Percentiles rank a stretch among this genome's conserved stretches.
These are phyloP conservation scores for Lentinula aciculospora DNA, from an alignment of 768 basidiomycete genomes.

Conservation along the genomic window DNA sequence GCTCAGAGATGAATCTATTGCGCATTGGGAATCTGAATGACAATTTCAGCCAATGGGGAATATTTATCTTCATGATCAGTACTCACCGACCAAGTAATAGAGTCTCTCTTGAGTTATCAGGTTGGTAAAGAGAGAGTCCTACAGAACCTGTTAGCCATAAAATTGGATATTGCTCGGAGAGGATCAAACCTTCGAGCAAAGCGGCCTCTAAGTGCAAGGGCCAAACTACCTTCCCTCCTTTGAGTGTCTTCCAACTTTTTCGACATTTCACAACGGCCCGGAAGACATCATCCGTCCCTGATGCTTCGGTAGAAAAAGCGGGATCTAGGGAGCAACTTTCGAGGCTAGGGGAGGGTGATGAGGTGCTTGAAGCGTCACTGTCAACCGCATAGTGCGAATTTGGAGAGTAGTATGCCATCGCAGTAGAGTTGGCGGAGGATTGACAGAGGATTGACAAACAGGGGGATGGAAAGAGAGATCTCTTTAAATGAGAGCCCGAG, in stretches of 20 bases:
- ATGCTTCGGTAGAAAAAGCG: constrained; percentile 21
- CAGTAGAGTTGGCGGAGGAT: neutral
- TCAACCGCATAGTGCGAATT: neutral
- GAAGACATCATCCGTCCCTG: constrained; percentile 52
- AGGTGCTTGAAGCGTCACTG: constrained; percentile 3
- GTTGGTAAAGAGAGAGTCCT: constrained; percentile 71
- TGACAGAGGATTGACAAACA: constrained; percentile 1
- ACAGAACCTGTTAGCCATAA: constrained; percentile 10
- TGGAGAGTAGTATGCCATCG: neutral
- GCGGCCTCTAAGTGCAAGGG: constrained; percentile 75
- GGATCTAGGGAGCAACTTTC: neutral
- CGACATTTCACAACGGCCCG: constrained; percentile 61
- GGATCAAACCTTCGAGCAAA: constrained; percentile 60
- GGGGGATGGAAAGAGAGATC: neutral
- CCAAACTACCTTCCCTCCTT: constrained; percentile 75
- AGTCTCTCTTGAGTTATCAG: constrained; percentile 68
- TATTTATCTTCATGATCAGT: neutral
- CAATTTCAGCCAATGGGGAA: neutral
- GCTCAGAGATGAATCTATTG: constrained; percentile 77
- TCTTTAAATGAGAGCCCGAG: neutral
- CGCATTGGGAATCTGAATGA: constrained; percentile 55
- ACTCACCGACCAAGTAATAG: constrained; percentile 53
- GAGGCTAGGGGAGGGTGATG: constrained; percentile 11
- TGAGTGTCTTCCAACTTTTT: constrained; percentile 72
- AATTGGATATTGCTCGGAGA: neutral